Percentiles rank a stretch among this genome's conserved stretches.
These are phyloP conservation scores for Kodamaea derodonti DNA, from an alignment of 1,139 yeast species.

Conservation along the genomic window DNA sequence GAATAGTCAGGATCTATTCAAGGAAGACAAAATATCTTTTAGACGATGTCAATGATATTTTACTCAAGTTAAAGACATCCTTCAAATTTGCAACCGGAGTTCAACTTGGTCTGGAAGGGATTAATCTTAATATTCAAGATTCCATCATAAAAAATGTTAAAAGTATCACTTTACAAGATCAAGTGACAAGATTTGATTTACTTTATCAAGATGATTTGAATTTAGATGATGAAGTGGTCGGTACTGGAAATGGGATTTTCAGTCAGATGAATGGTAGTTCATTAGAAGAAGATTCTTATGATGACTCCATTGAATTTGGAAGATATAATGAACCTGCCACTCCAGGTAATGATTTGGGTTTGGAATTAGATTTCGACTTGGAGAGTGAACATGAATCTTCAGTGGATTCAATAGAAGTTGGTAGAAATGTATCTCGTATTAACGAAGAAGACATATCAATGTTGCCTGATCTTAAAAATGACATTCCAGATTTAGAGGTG, in stretches of 20 bases:
- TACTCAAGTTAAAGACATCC: conserved; percentile 69
- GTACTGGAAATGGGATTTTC: conserved; percentile 11
- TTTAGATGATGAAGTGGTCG: conserved; percentile 39
- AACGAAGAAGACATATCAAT: conserved; percentile 20
- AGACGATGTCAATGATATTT: conserved; percentile 80
- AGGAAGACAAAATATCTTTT: conserved; percentile 79
- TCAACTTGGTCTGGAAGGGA: conserved; percentile 26
- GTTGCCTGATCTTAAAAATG: conserved; percentile 4
- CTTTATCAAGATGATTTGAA: conserved; percentile 61
- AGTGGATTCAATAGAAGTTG: conserved; percentile 36
- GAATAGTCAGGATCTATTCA: conserved; percentile 85
- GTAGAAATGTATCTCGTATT: conserved; percentile 14
- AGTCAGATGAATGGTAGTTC: conserved; percentile 9
- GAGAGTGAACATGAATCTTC: conserved; percentile 12
- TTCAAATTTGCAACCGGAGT: conserved; percentile 46
- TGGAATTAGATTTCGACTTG: conserved; percentile 49
- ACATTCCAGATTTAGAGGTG: conserved; percentile 8
- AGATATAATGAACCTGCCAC: conserved; percentile 29
- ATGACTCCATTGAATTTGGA: conserved; percentile 58
- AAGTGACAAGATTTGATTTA: conserved; percentile 74
- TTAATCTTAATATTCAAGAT: conserved; percentile 45
- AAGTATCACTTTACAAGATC: conserved; percentile 64
- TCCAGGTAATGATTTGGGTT: conserved; percentile 43
- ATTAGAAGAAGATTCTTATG: conserved; percentile 23
- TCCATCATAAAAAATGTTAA: conserved; percentile 53